A percentile compares a stretch with the other conserved stretches of the same genome.
These are phyloP conservation scores for Pyricularia grisea DNA, from an alignment of 2,329 filamentous ascomycete species.

Conservation along the genomic window DNA sequence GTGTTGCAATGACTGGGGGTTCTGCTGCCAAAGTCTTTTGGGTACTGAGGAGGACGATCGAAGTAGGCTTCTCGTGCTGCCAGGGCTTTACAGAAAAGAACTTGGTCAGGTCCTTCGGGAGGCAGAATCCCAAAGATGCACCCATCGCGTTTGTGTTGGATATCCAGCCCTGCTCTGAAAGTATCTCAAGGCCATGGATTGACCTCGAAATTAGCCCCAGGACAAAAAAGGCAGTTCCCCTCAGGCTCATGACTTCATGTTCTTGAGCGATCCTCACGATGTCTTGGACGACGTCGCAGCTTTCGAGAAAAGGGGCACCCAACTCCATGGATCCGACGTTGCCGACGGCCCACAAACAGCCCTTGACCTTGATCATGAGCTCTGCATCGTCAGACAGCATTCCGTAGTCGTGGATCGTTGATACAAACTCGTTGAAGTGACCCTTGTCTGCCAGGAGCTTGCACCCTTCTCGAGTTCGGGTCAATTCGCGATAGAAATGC, in stretches of 20 bases:
- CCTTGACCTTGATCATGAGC: slow-evolving; percentile 86
- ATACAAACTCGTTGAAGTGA: slow-evolving; percentile 88
- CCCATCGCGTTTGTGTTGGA: slow-evolving; percentile 78
- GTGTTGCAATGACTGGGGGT: slow-evolving; percentile 29
- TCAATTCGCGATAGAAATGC: slow-evolving; percentile 94
- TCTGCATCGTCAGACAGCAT: slow-evolving; percentile 80
- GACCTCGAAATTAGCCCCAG: slow-evolving; percentile 87
- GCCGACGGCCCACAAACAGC: slow-evolving; percentile 92
- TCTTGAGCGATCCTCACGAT: slow-evolving; percentile 83
- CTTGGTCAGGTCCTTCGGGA: slow-evolving; percentile 69
- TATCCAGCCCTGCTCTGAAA: slow-evolving; percentile 88
- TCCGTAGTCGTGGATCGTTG: slow-evolving; percentile 79
- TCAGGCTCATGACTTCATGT: slow-evolving; percentile 83
- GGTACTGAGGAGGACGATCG: slow-evolving; percentile 37
- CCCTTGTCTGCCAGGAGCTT: slow-evolving; percentile 83
- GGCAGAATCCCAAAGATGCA: slow-evolving; percentile 75
- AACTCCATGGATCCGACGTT: slow-evolving; percentile 98
- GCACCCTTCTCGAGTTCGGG: slow-evolving; percentile 86
- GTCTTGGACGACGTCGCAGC: slow-evolving; percentile 75
- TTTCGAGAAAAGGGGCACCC: slow-evolving; percentile 87
- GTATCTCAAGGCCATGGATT: slow-evolving; percentile 81
- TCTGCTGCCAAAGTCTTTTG: slow-evolving; percentile 42
- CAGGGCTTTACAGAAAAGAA: slow-evolving; percentile 64
- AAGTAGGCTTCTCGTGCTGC: slow-evolving; percentile 38
- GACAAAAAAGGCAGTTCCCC: slow-evolving; percentile 95